These are phyloP conservation scores for Phytophthora ramorum DNA, from an alignment of 352 stramenopile species.

Conservation along the genomic window DNA sequence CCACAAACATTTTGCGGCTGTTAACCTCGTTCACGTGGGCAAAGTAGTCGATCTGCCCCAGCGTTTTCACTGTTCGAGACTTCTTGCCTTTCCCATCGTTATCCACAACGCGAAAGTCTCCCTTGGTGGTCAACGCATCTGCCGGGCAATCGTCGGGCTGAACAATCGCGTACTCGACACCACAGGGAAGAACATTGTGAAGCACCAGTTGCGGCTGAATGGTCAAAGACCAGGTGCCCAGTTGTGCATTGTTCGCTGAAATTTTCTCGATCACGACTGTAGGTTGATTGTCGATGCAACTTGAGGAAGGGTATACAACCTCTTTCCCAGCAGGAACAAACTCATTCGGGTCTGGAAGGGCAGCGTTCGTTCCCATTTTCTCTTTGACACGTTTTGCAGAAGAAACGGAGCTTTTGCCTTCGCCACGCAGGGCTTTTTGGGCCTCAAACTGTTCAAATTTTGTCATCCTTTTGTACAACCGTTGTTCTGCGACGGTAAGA, in stretches of 20 bases:
- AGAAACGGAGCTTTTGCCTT: slow-evolving; percentile 49
- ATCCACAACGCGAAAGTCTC: slow-evolving; percentile 54
- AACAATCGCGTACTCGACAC: slow-evolving; percentile 86
- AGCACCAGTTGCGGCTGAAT: slow-evolving; percentile 85
- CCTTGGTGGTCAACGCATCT: slow-evolving; percentile 64
- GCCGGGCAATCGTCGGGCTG: slow-evolving; percentile 74
- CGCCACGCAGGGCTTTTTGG: slow-evolving; percentile 63
- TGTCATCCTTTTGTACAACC: slow-evolving; percentile 79
- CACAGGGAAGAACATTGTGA: slow-evolving; percentile 85
- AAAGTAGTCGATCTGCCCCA: slow-evolving; percentile 76
- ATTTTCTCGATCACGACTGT: slow-evolving; percentile 81
- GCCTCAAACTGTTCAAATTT: slow-evolving; percentile 74
- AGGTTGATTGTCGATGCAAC: slow-evolving; percentile 84
- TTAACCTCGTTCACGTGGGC: slow-evolving; percentile 83
- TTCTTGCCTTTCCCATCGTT: slow-evolving; percentile 49
- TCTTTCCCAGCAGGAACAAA: slow-evolving; percentile 64
- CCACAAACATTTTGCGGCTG: slow-evolving; percentile 69
- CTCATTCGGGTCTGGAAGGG: slow-evolving; percentile 55
- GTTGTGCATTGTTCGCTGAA: slow-evolving; percentile 57
- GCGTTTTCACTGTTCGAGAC: slow-evolving; percentile 49
- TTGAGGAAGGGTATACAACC: slow-evolving; percentile 71
- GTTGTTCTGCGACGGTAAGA: slow-evolving; percentile 75
- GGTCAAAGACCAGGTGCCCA: slow-evolving; percentile 79
- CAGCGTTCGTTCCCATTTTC: slow-evolving; percentile 71
- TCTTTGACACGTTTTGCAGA: slow-evolving; percentile 66